Evolutionary conservation across 208 protist species (phyloP), one percentile per base, ranked within the genome.

Genomic region (Angomonas ambiguus): DNA sequence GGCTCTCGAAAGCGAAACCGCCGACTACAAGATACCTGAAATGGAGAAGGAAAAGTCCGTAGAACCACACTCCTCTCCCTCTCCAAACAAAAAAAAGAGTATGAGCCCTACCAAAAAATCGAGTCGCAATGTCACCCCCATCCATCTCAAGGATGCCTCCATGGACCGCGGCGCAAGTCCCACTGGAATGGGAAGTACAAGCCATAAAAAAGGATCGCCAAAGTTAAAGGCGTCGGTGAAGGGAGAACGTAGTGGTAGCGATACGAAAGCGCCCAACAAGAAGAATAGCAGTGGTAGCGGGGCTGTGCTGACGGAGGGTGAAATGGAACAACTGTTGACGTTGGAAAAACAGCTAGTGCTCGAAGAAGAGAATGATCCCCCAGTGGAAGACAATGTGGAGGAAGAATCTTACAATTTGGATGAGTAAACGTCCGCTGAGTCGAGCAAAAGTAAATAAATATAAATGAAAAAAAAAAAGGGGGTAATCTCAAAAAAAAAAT

Each of bases 291-390:
- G 32, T 30, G 28, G 64, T 33, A 51, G 32, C 3, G 13, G 41
- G n/a, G 20, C 10, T 2, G 61, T 55, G 31, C 62, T 65, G 41
- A 83, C 71, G 13, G 73, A 74, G 22, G 83, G 85, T 42, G 83
- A 87, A 27, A 38, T 93, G 45, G 75, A 83, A 2, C 74, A 71
- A 27, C 69, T 93, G 48, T 76, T 71, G 16, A 76, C 51, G 13
- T 70, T 93, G 34, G 83, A 93, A 70, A 67, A 87, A 59, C 72
- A 78, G 58, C 68, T 85, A 41, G 79, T 82, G 51, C 71, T 75
- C 28, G 78, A 65, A 45, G 73, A 80, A 30, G 81, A 74, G 16
- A 76, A 67, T 0, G 81, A 81, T 33, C 76, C 72, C 27, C 49
- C 72, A 61, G 70, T 57, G 18, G 64, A 74, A 22, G 67, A 76